Evolutionary conservation across 129 eudicot species (phyloP).

Genomic region (Arctium lappa): DNA sequence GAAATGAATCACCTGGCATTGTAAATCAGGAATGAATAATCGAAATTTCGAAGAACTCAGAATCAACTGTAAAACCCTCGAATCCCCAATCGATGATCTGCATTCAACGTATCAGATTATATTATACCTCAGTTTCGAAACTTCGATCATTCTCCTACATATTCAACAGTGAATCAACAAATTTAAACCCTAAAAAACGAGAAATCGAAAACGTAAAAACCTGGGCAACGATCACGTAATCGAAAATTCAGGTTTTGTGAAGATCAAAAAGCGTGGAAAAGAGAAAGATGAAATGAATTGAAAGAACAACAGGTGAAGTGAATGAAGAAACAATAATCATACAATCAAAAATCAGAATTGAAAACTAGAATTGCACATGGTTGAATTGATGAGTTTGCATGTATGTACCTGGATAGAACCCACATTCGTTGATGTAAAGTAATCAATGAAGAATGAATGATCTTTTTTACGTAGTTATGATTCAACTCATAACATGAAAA

Average conservation of each 20-base stretch:
- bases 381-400: not conserved
- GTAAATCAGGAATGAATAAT: not conserved
- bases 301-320: not conserved
- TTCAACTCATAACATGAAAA: not conserved
- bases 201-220: not conserved
- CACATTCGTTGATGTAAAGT: not conserved
- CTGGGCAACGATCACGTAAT: not conserved
- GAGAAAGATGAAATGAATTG: not conserved
- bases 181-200: not conserved
- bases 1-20: not conserved
- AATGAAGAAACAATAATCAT: not conserved
- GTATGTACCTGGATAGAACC: not conserved
- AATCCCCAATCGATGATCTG: not conserved
- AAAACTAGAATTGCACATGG: not conserved
- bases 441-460: conserved; percentile 17
- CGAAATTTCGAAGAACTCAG: not conserved
- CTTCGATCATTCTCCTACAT: not conserved
- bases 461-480: conserved; percentile 18
- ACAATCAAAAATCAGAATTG: not conserved
- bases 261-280: no score
- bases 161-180: not conserved
- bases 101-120: not conserved
- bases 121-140: not conserved
- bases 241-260: not conserved
- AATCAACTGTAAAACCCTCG: not conserved